Conservation (phyloP, 2,329 filamentous ascomycete species). For the Metarhizium sp. region DNA sequence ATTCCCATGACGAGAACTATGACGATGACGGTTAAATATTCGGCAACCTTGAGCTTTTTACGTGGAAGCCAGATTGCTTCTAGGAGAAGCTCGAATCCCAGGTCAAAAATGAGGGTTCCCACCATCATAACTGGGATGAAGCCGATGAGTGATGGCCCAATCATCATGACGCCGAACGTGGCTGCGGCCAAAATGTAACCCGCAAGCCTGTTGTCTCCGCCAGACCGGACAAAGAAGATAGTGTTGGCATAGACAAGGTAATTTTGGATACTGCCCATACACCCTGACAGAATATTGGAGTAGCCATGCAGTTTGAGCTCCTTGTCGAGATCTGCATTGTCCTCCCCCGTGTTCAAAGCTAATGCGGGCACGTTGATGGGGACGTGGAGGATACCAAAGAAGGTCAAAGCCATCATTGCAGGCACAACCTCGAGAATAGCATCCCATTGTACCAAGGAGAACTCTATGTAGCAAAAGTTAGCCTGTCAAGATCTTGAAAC, state of each 20-base stretch:
- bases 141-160: slow-evolving; percentile 81
- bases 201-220: slow-evolving; percentile 77
- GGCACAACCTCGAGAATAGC: slow-evolving; percentile 79
- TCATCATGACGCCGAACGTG: slow-evolving; percentile 73
- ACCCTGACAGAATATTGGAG: slow-evolving; percentile 84
- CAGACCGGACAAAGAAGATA: slow-evolving; percentile 90
- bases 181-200: slow-evolving; percentile 74
- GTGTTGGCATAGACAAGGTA: slow-evolving; percentile 98
- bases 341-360: slow-evolving; percentile 82
- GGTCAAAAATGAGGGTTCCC: slow-evolving; percentile 85
- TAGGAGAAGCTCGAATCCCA: slow-evolving; percentile 83
- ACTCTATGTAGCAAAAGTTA: slow-evolving; percentile 42
- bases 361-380: slow-evolving; percentile 96
- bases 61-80: slow-evolving; percentile 86
- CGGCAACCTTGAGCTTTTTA: slow-evolving; percentile 75
- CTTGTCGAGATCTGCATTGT: slow-evolving; percentile 82
- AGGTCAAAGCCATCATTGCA: slow-evolving; percentile 93
- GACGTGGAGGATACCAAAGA: slow-evolving; percentile 94
- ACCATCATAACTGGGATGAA: slow-evolving; percentile 97
- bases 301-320: slow-evolving; percentile 89
- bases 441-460: slow-evolving; percentile 70
- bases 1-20: slow-evolving; percentile 95
- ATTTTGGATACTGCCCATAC: slow-evolving; percentile 84
- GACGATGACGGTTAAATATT: slow-evolving; percentile 81
- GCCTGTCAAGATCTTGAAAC: neutral